A percentile compares a stretch with the other conserved stretches of the same genome.
Conservation (phyloP, 2,329 filamentous ascomycete species). For the Macrophomina tecta region DNA sequence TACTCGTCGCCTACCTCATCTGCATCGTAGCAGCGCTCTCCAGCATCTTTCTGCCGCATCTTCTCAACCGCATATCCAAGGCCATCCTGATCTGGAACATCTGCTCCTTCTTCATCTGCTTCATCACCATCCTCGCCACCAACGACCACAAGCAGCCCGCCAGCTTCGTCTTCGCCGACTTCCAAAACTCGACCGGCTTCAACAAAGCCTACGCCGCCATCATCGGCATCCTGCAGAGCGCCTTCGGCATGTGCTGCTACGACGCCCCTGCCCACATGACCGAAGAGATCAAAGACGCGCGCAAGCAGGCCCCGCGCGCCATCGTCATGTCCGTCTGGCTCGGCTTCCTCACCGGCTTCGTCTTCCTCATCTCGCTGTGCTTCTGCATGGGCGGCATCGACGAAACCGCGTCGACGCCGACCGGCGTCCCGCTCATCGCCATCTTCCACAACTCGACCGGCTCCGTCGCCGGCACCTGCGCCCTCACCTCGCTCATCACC, state of each 20-base stretch:
- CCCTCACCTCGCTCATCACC: constrained; percentile 54
- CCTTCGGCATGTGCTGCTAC: constrained; percentile 62
- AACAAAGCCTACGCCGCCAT: constrained; percentile 57
- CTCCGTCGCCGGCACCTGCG: constrained; percentile 53
- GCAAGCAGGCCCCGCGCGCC: constrained; percentile 57
- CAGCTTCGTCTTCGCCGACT: constrained; percentile 61
- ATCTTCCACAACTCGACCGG: constrained; percentile 59
- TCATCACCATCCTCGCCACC: constrained; percentile 59
- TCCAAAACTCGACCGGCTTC: constrained; percentile 62
- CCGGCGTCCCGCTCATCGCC: constrained; percentile 60
- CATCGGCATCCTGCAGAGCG: constrained; percentile 60
- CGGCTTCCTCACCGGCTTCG: constrained; percentile 54
- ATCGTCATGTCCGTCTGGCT: constrained; percentile 54
- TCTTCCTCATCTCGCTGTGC: constrained; percentile 56
- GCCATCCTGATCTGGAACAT: constrained; percentile 62
- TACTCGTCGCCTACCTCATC: constrained; percentile 59
- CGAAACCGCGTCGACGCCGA: constrained; percentile 51
- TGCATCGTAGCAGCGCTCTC: constrained; percentile 51
- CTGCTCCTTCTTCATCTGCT: constrained; percentile 57
- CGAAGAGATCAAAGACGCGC: constrained; percentile 60
- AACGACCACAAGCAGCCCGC: constrained; percentile 62
- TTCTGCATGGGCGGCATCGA: constrained; percentile 61
- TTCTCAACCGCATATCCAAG: constrained; percentile 59
- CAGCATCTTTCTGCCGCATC: constrained; percentile 58
- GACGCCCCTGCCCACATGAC: constrained; percentile 61